phyloP scores from a whole-genome alignment of 352 stramenopile genomes.

The Phytophthora litchii region DNA sequence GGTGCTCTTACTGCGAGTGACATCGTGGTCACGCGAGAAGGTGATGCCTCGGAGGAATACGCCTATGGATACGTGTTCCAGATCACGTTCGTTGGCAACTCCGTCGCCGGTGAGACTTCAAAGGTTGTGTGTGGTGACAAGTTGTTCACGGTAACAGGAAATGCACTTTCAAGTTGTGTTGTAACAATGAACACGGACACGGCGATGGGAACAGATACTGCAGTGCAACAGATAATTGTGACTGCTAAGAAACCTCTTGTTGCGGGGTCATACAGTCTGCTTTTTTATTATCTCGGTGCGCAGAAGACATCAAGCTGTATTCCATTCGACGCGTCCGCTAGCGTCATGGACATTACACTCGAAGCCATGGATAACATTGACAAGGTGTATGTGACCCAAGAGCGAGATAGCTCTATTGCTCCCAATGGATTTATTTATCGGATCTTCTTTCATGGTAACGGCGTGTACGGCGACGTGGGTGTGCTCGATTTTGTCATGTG shows the following conservation, averaged over 20 bases:
- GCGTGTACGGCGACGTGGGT: constrained; percentile 46
- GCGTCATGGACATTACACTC: constrained; percentile 61
- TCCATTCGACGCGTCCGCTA: constrained; percentile 58
- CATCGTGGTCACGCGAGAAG: constrained; percentile 77
- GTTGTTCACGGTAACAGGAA: constrained; percentile 48
- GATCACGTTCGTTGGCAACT: constrained; percentile 80
- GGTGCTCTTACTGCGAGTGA: constrained; percentile 45
- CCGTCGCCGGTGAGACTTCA: constrained; percentile 66
- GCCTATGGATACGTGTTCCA: constrained; percentile 72
- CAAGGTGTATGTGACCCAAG: constrained; percentile 71
- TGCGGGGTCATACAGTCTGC: constrained; percentile 61
- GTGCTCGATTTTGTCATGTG: constrained; percentile 36
- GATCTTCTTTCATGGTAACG: constrained; percentile 83
- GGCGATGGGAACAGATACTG: constrained; percentile 67
- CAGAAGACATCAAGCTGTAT: constrained; percentile 54
- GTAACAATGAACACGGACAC: constrained; percentile 76
- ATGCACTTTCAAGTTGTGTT: constrained; percentile 41
- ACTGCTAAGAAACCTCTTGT: constrained; percentile 52
- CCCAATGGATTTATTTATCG: constrained; percentile 70
- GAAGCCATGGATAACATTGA: constrained; percentile 74
- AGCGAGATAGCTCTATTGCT: constrained; percentile 11
- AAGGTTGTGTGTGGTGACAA: constrained; percentile 30
- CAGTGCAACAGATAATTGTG: constrained; percentile 73
- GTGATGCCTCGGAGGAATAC: constrained; percentile 60
- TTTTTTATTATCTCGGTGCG: constrained; percentile 50